Evolutionary conservation across 805 yeast genomes (phyloP).

Genomic region (Spathaspora gorwiae): DNA sequence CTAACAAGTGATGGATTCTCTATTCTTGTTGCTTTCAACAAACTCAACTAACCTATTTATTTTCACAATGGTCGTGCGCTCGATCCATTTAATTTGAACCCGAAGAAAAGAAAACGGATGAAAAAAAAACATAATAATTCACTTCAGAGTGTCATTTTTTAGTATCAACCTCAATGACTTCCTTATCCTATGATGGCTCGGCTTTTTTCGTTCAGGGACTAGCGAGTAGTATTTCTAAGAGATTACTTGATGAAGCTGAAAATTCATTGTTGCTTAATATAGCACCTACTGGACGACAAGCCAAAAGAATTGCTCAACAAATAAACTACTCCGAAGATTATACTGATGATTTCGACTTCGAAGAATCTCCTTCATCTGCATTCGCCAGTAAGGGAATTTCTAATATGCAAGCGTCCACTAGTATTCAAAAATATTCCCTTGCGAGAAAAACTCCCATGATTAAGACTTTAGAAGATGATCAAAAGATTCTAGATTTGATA

Average conservation of each 20-base stretch:
- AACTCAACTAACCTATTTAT: too few species aligned
- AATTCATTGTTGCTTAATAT: constrained; percentile 65
- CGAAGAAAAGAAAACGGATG: not conserved
- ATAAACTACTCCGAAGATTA: constrained; percentile 72
- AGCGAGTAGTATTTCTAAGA: constrained; percentile 65
- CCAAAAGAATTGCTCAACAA: constrained; percentile 65
- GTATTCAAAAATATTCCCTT: constrained; percentile 20
- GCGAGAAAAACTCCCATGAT: constrained; percentile 22
- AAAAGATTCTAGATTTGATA: constrained; percentile 18
- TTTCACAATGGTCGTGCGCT: not conserved
- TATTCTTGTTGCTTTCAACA: too few species aligned
- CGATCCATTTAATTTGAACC: not conserved
- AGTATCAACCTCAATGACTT: not conserved
- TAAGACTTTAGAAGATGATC: constrained; percentile 18
- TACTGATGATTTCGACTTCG: constrained; percentile 50
- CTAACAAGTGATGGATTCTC: too few species aligned
- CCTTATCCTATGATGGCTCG: constrained; percentile 6
- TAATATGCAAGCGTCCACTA: constrained; percentile 10
- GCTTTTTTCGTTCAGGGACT: constrained; percentile 53
- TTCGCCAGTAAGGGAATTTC: constrained; percentile 1
- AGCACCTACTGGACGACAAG: constrained; percentile 71
- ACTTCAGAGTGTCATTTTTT: too few species aligned
- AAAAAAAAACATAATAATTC: not conserved
- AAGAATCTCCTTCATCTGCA: constrained; percentile 22
- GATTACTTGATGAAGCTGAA: constrained; percentile 63